A percentile compares a stretch with the other conserved stretches of the same genome.
phyloP scores from a whole-genome alignment of 192 early-diverging fungal species.

The Podila epigama region DNA sequence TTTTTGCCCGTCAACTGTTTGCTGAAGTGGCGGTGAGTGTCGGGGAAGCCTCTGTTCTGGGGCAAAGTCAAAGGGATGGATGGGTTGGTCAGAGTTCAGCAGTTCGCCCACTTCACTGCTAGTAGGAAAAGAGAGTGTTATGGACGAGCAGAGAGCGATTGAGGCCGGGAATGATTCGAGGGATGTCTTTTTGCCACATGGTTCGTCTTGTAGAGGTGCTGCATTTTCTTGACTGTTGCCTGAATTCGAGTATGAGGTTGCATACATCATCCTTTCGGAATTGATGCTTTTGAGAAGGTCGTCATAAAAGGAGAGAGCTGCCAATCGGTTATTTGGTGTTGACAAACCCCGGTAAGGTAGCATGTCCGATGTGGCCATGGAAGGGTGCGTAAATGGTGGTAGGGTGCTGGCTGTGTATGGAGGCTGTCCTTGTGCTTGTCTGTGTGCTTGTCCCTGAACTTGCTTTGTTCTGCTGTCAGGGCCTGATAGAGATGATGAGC shows the following conservation, averaged over 20 bases:
- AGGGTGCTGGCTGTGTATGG: not conserved
- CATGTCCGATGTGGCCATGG: not conserved
- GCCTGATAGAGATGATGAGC: not conserved
- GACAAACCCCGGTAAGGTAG: not conserved
- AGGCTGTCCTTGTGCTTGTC: not conserved
- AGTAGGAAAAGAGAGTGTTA: not conserved
- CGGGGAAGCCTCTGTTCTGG: not conserved
- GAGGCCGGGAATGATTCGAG: constrained; percentile 2
- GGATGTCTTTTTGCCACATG: not conserved
- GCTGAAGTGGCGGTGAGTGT: no score
- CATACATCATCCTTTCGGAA: constrained; percentile 27
- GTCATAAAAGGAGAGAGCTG: constrained; percentile 30
- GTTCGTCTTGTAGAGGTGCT: not conserved
- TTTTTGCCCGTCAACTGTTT: no score
- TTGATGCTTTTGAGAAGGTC: constrained; percentile 30
- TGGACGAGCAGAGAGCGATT: constrained; percentile 9
- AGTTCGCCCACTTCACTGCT: constrained; percentile 4
- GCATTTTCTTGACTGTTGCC: not conserved
- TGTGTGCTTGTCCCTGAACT: no score
- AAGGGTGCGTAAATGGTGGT: not conserved
- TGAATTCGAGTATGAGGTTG: constrained; percentile 6
- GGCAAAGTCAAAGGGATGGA: constrained; percentile 28
- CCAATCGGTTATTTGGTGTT: not conserved
- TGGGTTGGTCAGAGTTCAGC: not conserved
- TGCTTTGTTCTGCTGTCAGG: no score